phyloP scores from a whole-genome alignment of 257 asterid genomes.

The Capsicum pubescens region DNA sequence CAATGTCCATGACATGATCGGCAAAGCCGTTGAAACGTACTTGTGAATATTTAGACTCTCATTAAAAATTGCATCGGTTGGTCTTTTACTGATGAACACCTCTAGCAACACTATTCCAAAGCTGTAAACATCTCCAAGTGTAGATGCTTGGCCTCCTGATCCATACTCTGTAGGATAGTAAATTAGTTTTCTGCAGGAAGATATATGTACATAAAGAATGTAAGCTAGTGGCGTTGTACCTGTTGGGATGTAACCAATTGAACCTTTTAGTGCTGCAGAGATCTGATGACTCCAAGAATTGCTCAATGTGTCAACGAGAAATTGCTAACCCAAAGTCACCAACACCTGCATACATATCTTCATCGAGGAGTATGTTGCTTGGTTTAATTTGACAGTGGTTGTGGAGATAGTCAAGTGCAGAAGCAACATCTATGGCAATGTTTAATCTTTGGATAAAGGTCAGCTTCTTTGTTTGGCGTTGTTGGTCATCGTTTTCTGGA shows the following conservation, averaged over 20 bases:
- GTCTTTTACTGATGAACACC: conserved; percentile 41
- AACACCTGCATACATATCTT: conserved; percentile 41
- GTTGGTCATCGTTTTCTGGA: not conserved
- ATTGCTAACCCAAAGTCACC: conserved; percentile 51
- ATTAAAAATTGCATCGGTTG: conserved; percentile 36
- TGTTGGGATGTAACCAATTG: conserved; percentile 53
- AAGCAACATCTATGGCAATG: conserved; percentile 47
- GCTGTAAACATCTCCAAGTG: conserved; percentile 49
- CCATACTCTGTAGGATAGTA: conserved; percentile 43
- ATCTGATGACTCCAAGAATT: not conserved
- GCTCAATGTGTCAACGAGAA: conserved; percentile 32
- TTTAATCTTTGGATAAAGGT: conserved; percentile 34
- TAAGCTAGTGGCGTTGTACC: conserved; percentile 29
- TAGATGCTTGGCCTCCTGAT: conserved; percentile 34
- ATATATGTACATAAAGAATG: not conserved
- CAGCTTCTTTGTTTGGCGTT: not conserved
- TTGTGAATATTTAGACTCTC: conserved; percentile 32
- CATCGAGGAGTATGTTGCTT: conserved; percentile 49
- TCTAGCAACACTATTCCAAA: conserved; percentile 47
- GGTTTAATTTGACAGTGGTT: conserved; percentile 44
- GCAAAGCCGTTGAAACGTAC: conserved; percentile 38
- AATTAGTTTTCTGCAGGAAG: not conserved
- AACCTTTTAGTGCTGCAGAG: conserved; percentile 41
- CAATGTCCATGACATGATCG: conserved; percentile 31
- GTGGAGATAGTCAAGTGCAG: conserved; percentile 48